phyloP scores from a whole-genome alignment of 192 early-diverging fungal genomes.

The Linnemannia elongata region DNA sequence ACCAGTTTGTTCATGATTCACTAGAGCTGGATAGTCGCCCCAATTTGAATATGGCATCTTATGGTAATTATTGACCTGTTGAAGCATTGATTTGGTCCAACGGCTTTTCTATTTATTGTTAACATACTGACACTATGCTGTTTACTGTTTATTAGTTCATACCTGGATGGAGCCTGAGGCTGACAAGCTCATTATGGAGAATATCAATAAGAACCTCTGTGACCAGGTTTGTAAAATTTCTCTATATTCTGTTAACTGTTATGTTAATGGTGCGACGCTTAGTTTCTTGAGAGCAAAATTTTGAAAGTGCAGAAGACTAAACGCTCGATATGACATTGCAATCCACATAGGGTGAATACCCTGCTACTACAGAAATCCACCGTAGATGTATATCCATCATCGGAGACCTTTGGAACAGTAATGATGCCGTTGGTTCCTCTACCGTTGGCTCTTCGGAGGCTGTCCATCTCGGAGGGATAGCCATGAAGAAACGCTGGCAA shows the following conservation, averaged over 20 bases:
- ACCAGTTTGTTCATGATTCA: slow-evolving; percentile 58
- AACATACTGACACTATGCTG: background rate
- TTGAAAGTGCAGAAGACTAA: background rate
- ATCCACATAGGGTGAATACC: slow-evolving; percentile 58
- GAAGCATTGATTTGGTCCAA: slow-evolving; percentile 32
- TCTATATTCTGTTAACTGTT: background rate
- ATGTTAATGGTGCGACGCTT: background rate
- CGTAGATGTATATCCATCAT: slow-evolving; percentile 39
- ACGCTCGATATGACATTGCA: slow-evolving; percentile 14
- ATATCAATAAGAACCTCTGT: slow-evolving; percentile 78
- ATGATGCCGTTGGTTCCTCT: slow-evolving; percentile 73
- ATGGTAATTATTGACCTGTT: slow-evolving; percentile 66
- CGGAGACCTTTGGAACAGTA: slow-evolving; percentile 13
- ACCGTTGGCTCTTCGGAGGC: slow-evolving; percentile 85
- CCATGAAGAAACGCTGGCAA: slow-evolving; percentile 86
- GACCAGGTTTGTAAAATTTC: background rate
- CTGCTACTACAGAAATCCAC: slow-evolving; percentile 56
- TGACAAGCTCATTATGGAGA: slow-evolving; percentile 81
- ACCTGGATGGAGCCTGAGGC: slow-evolving; percentile 85
- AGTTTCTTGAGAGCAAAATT: background rate
- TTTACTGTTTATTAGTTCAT: slow-evolving; percentile 11
- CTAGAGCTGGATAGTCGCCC: slow-evolving; percentile 82
- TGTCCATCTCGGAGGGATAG: slow-evolving; percentile 81
- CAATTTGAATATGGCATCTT: slow-evolving; percentile 78
- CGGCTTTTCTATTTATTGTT: background rate